These are phyloP conservation scores for Cutaneotrichosporon mucoides DNA, from an alignment of 1,284 basidiomycete genomes.

Conservation along the genomic window DNA sequence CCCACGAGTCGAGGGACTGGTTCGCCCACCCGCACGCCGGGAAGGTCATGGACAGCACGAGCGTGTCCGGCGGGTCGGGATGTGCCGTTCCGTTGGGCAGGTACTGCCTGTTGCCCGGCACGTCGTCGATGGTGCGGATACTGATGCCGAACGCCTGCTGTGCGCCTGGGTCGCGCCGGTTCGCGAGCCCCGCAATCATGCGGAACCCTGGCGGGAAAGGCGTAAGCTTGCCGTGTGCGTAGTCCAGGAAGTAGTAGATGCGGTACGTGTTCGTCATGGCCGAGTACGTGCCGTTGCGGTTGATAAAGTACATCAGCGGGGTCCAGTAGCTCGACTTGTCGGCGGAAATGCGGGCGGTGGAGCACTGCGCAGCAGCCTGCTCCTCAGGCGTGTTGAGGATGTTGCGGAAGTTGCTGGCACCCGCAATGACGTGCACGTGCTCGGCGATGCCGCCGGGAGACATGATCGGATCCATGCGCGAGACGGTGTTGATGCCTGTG, in stretches of 20 bases:
- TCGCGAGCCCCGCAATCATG: constrained; percentile 47
- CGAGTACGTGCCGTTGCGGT: constrained; percentile 22
- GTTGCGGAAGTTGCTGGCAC: constrained; percentile 35
- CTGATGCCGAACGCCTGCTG: constrained; percentile 1
- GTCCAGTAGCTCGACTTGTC: constrained; percentile 53
- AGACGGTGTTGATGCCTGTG: neutral
- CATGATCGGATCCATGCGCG: constrained; percentile 47
- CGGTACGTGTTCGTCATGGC: constrained; percentile 27
- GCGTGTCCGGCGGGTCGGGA: constrained; percentile 25
- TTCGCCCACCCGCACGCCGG: constrained; percentile 39
- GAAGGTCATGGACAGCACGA: constrained; percentile 31
- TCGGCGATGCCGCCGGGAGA: constrained; percentile 33
- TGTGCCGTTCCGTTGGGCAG: constrained; percentile 34
- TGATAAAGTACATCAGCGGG: constrained; percentile 50
- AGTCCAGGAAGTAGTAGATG: constrained; percentile 37
- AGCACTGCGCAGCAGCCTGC: constrained; percentile 30
- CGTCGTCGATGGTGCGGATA: constrained; percentile 12
- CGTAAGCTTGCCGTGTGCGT: neutral
- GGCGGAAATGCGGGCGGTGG: constrained; percentile 33
- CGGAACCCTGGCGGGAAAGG: constrained; percentile 50
- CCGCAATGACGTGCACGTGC: constrained; percentile 48
- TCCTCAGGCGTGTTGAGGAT: constrained; percentile 21
- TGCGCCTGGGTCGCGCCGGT: constrained; percentile 14
- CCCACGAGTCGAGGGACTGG: constrained; percentile 28
- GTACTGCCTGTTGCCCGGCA: constrained; percentile 14